A percentile compares a stretch with the other conserved stretches of the same genome.
phyloP scores from a whole-genome alignment of 2,329 filamentous ascomycete species.

The Delphinella strobiligena region DNA sequence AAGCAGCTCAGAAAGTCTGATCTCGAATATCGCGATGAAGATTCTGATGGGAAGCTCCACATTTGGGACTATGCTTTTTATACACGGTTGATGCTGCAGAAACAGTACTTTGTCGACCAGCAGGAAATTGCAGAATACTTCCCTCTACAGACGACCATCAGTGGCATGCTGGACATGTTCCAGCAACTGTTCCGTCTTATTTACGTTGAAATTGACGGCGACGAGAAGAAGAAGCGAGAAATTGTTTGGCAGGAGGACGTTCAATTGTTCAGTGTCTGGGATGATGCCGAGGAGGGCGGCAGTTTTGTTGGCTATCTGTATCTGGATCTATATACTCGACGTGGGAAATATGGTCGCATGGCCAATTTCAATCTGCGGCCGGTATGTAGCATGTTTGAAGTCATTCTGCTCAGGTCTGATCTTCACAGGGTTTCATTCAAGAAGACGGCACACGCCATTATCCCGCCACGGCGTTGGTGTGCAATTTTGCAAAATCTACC shows the following conservation, averaged over 20 bases:
- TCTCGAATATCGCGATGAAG: slow-evolving; percentile 51
- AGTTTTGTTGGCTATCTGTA: slow-evolving; percentile 74
- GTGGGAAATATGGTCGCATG: slow-evolving; percentile 74
- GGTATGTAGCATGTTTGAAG: no score
- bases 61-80: slow-evolving; percentile 77
- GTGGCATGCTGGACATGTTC: slow-evolving; percentile 72
- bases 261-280: slow-evolving; percentile 73
- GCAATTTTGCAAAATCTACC: slow-evolving; percentile 76
- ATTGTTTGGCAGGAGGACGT: slow-evolving; percentile 76
- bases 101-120: slow-evolving; percentile 69
- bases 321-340: slow-evolving; percentile 66
- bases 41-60: slow-evolving; percentile 59
- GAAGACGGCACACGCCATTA: slow-evolving; percentile 60
- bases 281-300: slow-evolving; percentile 57
- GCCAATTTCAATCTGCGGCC: slow-evolving; percentile 76
- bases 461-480: slow-evolving; percentile 67
- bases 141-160: slow-evolving; percentile 60
- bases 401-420: no score
- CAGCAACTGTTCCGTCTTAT: slow-evolving; percentile 69
- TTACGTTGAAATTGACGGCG: slow-evolving; percentile 59
- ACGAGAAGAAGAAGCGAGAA: slow-evolving; percentile 59
- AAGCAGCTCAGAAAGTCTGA: slow-evolving; percentile 61
- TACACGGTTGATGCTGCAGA: slow-evolving; percentile 66
- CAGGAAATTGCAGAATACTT: slow-evolving; percentile 75
- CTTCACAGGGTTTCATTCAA: slow-evolving; percentile 37